Evolutionary conservation across 2,329 filamentous ascomycete genomes (phyloP), one percentile per base, ranked within the genome.

Genomic region (Hymenoscyphus infarciens): DNA sequence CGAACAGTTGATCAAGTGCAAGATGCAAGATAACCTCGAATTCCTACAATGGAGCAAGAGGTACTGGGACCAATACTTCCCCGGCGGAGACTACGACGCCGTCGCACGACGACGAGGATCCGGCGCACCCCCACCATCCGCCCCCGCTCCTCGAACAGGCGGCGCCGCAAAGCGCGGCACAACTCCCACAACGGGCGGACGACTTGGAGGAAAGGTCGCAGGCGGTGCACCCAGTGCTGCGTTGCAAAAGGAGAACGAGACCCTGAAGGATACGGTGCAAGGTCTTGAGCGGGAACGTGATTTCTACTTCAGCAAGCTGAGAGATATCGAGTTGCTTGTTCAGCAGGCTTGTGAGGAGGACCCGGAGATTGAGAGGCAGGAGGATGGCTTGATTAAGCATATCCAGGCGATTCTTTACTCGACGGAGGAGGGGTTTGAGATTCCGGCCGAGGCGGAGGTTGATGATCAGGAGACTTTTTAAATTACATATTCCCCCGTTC

Each of bases 11-110:
- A 86, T 95, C 72, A 99, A 98, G 79, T 99, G 95, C 83, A 97
- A 97, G 83, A 99, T 99, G 94, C 95, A 99, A 83, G 95, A 99
- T 78, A 99, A 99, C 81, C 90, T 99, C 72, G 95, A 98, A 75
- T 99, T 99, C 77, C 83, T 99, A 65, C 95, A 99, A 80, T 99
- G 92, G 90, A 88, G 88, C 64, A 99, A 99, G 85, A 83, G 85
- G 71, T 97, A 92, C 81, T 99, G 95, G 95, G 95, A 99, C 74
- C 91, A 97, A 75, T 92, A 97, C 82, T 99, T 91, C 79, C 95
- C 95, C 7, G 95, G 95, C 64, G 92, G 95, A 72, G 95, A 98
- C 68, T 99, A 99, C 81, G 95, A 99, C 75, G 92, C 95, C 11
- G 84, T 96, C 29, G 82, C 83, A 61, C 87, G 95, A 74, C 86